These are phyloP conservation scores for Mucor mucedo DNA, from an alignment of 371 early-diverging fungal genomes.

Conservation along the genomic window DNA sequence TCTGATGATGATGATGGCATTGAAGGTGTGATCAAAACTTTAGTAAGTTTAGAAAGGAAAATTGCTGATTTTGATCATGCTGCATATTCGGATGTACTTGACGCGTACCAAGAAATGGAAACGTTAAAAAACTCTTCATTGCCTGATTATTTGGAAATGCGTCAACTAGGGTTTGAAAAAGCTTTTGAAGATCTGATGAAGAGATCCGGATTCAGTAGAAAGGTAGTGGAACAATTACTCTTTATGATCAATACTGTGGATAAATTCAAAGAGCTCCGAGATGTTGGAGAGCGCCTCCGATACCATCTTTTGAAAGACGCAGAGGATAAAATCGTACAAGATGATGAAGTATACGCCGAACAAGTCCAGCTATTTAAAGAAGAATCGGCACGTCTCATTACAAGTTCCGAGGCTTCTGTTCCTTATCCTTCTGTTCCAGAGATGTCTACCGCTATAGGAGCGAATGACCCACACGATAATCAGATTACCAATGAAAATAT, in stretches of 20 bases:
- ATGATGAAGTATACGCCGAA: constrained; percentile 33
- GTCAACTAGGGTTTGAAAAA: constrained; percentile 54
- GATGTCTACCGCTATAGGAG: constrained; percentile 47
- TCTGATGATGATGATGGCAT: constrained; percentile 24
- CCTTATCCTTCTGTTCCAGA: constrained; percentile 46
- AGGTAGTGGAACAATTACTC: constrained; percentile 52
- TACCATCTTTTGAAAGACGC: constrained; percentile 28
- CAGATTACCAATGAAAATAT: constrained; percentile 47
- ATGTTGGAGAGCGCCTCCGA: constrained; percentile 44
- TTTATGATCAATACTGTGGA: constrained; percentile 39
- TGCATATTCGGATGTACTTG: constrained; percentile 39
- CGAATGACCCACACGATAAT: constrained; percentile 33
- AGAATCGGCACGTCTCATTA: constrained; percentile 44
- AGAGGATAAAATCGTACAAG: not conserved
- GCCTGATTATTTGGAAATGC: constrained; percentile 49
- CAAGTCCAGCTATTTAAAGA: constrained; percentile 41
- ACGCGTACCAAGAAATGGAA: constrained; percentile 56
- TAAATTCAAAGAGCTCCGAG: constrained; percentile 37
- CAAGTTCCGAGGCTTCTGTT: constrained; percentile 36
- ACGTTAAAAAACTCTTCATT: constrained; percentile 26
- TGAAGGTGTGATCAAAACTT: constrained; percentile 42
- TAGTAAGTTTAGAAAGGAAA: constrained; percentile 39
- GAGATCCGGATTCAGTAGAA: constrained; percentile 45
- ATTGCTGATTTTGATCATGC: constrained; percentile 50
- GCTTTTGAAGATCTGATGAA: constrained; percentile 52